Evolutionary conservation across 2,329 filamentous ascomycete species (phyloP), one percentile per base, ranked within the genome.

Genomic region (Colletotrichum camelliae): DNA sequence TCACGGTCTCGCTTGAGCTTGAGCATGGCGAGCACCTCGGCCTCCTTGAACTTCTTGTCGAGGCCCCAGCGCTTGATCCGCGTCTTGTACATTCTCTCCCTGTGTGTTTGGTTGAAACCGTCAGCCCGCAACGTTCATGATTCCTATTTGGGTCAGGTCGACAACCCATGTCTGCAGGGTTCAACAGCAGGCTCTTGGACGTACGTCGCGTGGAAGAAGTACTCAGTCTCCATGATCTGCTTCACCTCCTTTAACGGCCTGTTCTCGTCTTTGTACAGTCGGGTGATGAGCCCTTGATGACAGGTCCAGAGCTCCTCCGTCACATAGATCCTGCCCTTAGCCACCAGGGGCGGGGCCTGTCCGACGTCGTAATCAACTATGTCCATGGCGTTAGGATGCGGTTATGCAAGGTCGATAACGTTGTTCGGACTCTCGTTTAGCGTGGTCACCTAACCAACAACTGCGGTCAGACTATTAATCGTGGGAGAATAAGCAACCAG

Each of bases 21-120:
- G 4, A 75, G 37, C 6, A 75, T 43, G 3, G 10, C 29, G n/a
- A 60, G 9, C 13, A 66, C 67, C 9, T 71, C 72, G 1, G 48
- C 67, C 21, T 74, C 60, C 39, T 74, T 74, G 33, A 74, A 27
- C 18, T 74, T 74, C 9, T 66, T 74, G 60, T 71, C 72, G 9
- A 74, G 18, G 1, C 60, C 60, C 72, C 67, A 74, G 10, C 18
- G 27, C 16, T 37, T 74, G 5, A 71, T 31, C 3, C 67, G 48
- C 1, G 72, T 66, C 35, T 52, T 74, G 8, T 37, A 74, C 72
- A 74, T 74, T 55, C 48, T 52, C 9, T 58, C 48, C 1, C 72
- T 70, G 16, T 10, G 16, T 58, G 15, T 58, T 58, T 5, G 1
- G 7, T 58, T 12, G 55, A 27, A 58, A 58, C 15, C 0, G 24